These are phyloP conservation scores for Priceomyces carsonii DNA, from an alignment of 805 yeast species.

Conservation along the genomic window DNA sequence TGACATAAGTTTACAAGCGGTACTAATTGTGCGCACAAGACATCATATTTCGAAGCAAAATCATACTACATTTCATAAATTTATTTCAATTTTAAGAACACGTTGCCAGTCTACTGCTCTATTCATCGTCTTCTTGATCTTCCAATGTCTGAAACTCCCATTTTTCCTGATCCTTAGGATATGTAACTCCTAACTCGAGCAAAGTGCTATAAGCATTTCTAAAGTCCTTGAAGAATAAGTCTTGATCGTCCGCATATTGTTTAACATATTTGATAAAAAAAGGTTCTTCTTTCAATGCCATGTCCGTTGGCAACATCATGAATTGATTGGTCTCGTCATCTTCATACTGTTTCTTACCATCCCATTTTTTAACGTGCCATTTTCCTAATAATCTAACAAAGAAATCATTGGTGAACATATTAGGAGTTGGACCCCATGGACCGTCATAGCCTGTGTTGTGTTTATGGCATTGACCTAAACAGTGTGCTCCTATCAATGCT, in stretches of 20 bases:
- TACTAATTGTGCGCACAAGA: too few relatives aligned
- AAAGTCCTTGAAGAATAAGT: conserved; percentile 50
- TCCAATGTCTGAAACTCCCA: conserved; percentile 65
- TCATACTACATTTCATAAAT: not conserved
- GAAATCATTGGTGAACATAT: conserved; percentile 43
- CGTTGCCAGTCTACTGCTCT: too few relatives aligned
- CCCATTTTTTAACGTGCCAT: conserved; percentile 53
- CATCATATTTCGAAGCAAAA: not conserved
- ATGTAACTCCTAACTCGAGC: conserved; percentile 46
- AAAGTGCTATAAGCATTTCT: conserved; percentile 46
- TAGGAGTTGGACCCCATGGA: conserved; percentile 46
- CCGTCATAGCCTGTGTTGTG: conserved; percentile 41
- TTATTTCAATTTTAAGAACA: not conserved
- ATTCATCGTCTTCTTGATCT: conserved; percentile 45
- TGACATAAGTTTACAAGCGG: too few relatives aligned
- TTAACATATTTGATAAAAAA: conserved; percentile 47
- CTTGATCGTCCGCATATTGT: conserved; percentile 50
- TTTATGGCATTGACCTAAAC: conserved; percentile 41
- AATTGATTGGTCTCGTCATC: conserved; percentile 37
- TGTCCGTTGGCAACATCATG: conserved; percentile 65
- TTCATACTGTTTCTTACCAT: conserved; percentile 42
- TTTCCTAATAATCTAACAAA: conserved; percentile 42
- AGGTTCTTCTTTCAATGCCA: conserved; percentile 50
- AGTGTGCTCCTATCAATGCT: conserved; percentile 45
- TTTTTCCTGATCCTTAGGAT: conserved; percentile 49